A percentile compares a stretch with the other conserved stretches of the same genome.
Evolutionary conservation across 345 rosid genomes (phyloP).

Genomic region (Anacardium occidentale): DNA sequence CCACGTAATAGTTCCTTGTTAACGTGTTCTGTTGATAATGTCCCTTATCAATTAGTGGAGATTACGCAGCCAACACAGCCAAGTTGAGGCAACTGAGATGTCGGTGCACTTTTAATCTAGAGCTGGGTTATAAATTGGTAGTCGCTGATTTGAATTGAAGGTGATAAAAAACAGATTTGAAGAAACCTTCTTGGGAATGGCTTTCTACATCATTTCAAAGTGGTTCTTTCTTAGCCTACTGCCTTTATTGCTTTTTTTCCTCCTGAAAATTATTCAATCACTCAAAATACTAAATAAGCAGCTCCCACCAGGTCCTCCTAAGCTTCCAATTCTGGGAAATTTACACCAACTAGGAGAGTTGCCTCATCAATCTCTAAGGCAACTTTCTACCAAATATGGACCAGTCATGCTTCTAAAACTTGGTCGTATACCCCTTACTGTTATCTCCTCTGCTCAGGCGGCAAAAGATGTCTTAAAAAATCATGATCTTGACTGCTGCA

Average conservation of each 20-base stretch:
- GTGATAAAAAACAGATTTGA: too few relatives aligned
- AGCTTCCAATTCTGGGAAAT: conserved; percentile 46
- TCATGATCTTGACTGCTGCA: conserved; percentile 38
- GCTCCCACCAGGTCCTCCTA: too few relatives aligned
- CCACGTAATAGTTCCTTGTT: too few relatives aligned
- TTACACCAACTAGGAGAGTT: conserved; percentile 45
- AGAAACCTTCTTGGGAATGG: background rate
- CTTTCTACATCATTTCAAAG: background rate
- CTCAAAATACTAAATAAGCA: background rate
- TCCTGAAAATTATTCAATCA: background rate
- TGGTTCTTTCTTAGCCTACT: conserved; percentile 4
- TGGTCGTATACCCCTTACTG: conserved; percentile 38
- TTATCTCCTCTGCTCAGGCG: conserved; percentile 43
- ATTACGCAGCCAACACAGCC: too few relatives aligned
- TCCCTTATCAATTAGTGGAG: too few relatives aligned
- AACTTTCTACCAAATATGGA: conserved; percentile 42
- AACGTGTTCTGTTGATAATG: too few relatives aligned
- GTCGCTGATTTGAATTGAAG: background rate
- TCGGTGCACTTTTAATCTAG: too few relatives aligned
- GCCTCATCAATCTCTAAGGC: conserved; percentile 36
- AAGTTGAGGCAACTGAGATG: too few relatives aligned
- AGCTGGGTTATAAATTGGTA: too few relatives aligned
- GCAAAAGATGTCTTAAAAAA: conserved; percentile 38
- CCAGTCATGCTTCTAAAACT: conserved; percentile 44
- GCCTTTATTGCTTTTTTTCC: background rate